phyloP scores from a whole-genome alignment of 345 rosid species.

The Eucalyptus victrix region DNA sequence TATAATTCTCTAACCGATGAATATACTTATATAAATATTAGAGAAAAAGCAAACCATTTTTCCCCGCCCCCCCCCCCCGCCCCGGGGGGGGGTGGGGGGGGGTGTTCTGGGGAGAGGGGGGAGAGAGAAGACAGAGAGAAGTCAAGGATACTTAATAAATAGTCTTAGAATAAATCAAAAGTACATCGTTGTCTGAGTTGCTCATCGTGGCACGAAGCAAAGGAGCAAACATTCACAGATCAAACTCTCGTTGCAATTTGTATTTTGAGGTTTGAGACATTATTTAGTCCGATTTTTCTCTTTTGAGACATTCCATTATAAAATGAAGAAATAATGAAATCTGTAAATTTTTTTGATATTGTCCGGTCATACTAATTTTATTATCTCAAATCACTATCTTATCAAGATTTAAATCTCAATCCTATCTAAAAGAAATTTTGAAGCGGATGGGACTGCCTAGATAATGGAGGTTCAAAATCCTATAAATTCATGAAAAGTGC shows the following conservation, averaged over 20 bases:
- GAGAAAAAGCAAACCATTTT: too few relatives aligned
- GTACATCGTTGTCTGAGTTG: neutral
- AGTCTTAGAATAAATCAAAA: too few relatives aligned
- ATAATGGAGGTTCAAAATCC: neutral
- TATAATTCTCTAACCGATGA: too few relatives aligned
- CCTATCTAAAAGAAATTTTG: neutral
- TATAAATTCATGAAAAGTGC: neutral
- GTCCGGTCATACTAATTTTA: neutral
- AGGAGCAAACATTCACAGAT: neutral
- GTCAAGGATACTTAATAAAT: too few relatives aligned
- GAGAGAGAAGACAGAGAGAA: too few relatives aligned
- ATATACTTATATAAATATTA: too few relatives aligned
- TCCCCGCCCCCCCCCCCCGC: rapidly evolving
- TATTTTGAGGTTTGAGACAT: neutral
- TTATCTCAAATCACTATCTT: neutral
- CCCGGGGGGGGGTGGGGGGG: too few relatives aligned
- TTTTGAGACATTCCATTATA: neutral
- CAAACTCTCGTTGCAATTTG: neutral
- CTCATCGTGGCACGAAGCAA: neutral
- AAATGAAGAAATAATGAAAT: neutral
- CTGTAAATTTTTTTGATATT: too few relatives aligned
- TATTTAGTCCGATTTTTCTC: neutral
- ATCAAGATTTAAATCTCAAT: neutral
- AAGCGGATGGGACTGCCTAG: neutral
- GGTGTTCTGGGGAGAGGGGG: too few relatives aligned